Evolutionary conservation across 352 stramenopile species (phyloP), one percentile per base, ranked within the genome.

Genomic region (Globisporangium radiosum): DNA sequence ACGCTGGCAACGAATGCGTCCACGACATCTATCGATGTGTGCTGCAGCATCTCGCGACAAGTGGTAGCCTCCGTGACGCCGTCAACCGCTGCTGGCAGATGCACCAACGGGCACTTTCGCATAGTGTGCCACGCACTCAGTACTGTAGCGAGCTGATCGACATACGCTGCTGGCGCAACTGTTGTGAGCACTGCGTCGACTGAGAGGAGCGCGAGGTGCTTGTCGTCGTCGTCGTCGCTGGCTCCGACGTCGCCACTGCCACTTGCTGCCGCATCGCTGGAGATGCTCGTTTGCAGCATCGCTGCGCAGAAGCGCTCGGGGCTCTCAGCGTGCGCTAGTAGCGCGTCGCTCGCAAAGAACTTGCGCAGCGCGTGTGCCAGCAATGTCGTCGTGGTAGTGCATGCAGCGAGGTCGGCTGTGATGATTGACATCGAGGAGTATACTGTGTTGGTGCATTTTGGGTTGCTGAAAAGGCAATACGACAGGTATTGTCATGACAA

Each of bases 91-190:
- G 57, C 39, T 37, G 56, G 59, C 33, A 63, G 54, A 11, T 64
- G 54, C 7, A 62, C n/a, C 1, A 87, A 17, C 4, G 78, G 78
- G 43, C 84, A 75, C 7, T 36, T 45, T 8, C 60, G 39, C 5
- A 52, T 76, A 9, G 19, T 33, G n/a, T 69, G 53, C 82, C 82
- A 92, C 17, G 49, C 19, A 5, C 48, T 10, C 15, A 92, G 38
- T 7, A 88, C 54, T 7, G 58, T 47, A 5, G 80, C 68, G 3
- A 92, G 64, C 42, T 89, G 77, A 38, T 66, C 55, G 42, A 76
- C 68, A 51, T 82, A 85, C 0, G 68, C 17, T 37, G 39, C 57
- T 0, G 15, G 36, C 0, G 65, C 67, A 13, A 85, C 54, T 4
- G 71, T 60, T 2, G 48, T 14, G 51, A 76, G 62, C 37, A 71